Evolutionary conservation across 1,284 basidiomycete species (phyloP).

Genomic region (Moesziomyces parantarcticus): DNA sequence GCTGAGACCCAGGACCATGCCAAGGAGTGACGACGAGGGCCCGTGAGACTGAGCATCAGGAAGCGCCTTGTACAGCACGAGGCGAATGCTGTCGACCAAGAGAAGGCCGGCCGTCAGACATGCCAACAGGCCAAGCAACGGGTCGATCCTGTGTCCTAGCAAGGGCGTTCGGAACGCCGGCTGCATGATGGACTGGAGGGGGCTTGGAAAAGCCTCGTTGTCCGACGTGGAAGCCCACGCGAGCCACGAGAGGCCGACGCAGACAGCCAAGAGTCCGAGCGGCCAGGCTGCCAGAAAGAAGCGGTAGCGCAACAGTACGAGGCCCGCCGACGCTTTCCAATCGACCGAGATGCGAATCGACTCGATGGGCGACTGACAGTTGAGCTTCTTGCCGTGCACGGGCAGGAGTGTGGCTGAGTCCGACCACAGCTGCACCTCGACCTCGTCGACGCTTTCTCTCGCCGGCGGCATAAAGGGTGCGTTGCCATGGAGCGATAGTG

Average conservation of each 20-base stretch:
- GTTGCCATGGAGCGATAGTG: conserved; percentile 55
- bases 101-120: conserved; percentile 8
- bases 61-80: conserved; percentile 16
- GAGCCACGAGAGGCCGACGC: conserved; percentile 33
- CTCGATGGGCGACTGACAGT: conserved; percentile 37
- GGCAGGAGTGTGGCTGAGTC: conserved; percentile 30
- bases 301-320: conserved; percentile 60
- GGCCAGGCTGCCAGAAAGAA: conserved; percentile 54
- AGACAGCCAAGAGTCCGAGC: conserved; percentile 42
- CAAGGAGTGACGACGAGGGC: conserved; percentile 29
- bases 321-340: conserved; percentile 55
- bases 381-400: conserved; percentile 1
- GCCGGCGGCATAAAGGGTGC: conserved; percentile 62
- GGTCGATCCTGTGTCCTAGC: conserved; percentile 10
- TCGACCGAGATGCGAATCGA: conserved; percentile 45
- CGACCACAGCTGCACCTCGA: conserved; percentile 54
- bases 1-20: conserved; percentile 37
- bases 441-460: conserved; percentile 23
- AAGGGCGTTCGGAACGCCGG: conserved; percentile 25
- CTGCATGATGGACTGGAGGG: conserved; percentile 24
- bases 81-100: conserved; percentile 21
- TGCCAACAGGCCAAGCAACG: conserved; percentile 23
- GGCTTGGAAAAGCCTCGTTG: conserved; percentile 13
- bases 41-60: conserved; percentile 12
- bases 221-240: conserved; percentile 21